Conservation (phyloP, 2,329 filamentous ascomycete genomes). For the Pestalotiopsis sp. region DNA sequence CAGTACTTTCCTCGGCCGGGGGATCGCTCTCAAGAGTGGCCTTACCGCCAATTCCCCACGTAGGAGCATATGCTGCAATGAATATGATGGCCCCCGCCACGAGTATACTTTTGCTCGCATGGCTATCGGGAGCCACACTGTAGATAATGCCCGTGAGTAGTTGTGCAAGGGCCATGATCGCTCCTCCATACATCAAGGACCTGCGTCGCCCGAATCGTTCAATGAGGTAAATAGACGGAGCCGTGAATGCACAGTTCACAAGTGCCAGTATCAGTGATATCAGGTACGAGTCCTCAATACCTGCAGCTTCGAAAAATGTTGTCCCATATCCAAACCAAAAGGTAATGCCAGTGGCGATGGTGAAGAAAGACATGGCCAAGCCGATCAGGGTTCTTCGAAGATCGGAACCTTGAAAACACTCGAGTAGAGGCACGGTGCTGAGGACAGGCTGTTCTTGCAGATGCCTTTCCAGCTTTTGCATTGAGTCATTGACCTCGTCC, state of each 20-base stretch:
- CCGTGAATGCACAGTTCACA: not conserved
- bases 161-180: not conserved
- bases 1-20: not conserved
- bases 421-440: not conserved
- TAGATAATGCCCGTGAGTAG: not conserved
- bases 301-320: not conserved
- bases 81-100: not conserved
- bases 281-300: not conserved
- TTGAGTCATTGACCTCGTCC: not conserved
- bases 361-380: not conserved
- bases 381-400: not conserved
- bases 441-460: not conserved
- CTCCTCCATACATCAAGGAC: not conserved
- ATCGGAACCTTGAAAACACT: not conserved
- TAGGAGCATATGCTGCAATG: not conserved
- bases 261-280: not conserved
- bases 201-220: not conserved
- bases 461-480: not conserved
- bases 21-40: not conserved
- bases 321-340: not conserved
- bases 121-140: not conserved
- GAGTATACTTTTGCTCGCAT: not conserved
- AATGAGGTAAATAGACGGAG: not conserved
- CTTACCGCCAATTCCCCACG: not conserved
- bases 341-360: not conserved